Evolutionary conservation across 1,139 yeast species (phyloP).

Genomic region (Kodamaea arcana): DNA sequence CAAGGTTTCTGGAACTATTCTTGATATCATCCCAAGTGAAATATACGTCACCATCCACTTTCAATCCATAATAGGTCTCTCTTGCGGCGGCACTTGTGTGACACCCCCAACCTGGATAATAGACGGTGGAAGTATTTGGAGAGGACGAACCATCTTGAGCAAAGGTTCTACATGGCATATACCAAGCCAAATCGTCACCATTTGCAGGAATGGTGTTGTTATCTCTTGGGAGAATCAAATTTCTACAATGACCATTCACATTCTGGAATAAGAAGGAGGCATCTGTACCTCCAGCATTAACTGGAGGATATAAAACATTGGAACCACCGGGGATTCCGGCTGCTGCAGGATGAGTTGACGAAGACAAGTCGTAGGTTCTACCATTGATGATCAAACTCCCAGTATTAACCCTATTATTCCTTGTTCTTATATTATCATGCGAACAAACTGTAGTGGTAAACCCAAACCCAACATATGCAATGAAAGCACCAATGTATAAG

Average conservation of each 20-base stretch:
- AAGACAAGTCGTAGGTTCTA: conserved; percentile 65
- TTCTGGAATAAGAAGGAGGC: conserved; percentile 89
- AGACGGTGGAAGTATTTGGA: conserved; percentile 58
- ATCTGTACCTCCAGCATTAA: conserved; percentile 85
- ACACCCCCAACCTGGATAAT: conserved; percentile 86
- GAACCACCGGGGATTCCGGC: conserved; percentile 68
- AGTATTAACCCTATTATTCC: conserved; percentile 51
- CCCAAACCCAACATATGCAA: conserved; percentile 88
- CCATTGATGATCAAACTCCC: conserved; percentile 81
- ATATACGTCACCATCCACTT: conserved; percentile 69
- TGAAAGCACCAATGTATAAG: conserved; percentile 66
- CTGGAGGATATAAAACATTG: conserved; percentile 77
- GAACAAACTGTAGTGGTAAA: conserved; percentile 83
- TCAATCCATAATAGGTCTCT: conserved; percentile 56
- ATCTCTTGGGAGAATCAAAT: conserved; percentile 68
- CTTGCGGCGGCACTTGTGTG: conserved; percentile 76
- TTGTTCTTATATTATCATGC: conserved; percentile 45
- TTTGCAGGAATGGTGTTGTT: conserved; percentile 68
- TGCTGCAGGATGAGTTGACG: conserved; percentile 74
- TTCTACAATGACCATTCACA: conserved; percentile 90
- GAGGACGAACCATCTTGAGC: conserved; percentile 65
- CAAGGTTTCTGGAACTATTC: conserved; percentile 68
- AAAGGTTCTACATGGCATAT: conserved; percentile 84
- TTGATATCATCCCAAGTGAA: conserved; percentile 87
- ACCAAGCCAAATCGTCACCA: conserved; percentile 79